phyloP scores from a whole-genome alignment of 805 yeast genomes.

The Wickerhamiella sergipiensis region DNA sequence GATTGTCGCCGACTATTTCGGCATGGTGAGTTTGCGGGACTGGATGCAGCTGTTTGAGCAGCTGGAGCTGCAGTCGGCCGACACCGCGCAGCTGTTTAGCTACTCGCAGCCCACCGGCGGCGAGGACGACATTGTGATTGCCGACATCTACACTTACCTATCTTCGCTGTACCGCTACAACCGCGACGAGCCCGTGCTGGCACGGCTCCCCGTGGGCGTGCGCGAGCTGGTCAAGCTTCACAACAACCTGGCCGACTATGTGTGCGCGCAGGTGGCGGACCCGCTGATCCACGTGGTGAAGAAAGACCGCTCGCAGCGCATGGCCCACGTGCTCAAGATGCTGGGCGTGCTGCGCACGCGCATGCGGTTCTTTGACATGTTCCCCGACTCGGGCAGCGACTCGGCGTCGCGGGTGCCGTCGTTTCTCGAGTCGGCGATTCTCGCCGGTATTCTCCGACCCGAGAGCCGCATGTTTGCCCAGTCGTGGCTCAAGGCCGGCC shows the following conservation, averaged over 20 bases:
- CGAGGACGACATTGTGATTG: constrained; percentile 46
- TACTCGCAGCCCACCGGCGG: constrained; percentile 29
- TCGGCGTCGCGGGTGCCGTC: constrained; percentile 45
- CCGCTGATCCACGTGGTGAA: constrained; percentile 29
- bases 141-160: constrained; percentile 61
- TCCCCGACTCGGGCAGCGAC: constrained; percentile 25
- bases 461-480: constrained; percentile 58
- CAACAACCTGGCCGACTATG: constrained; percentile 46
- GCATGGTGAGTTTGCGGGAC: constrained; percentile 46
- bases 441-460: constrained; percentile 63
- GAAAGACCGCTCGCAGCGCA: constrained; percentile 49
- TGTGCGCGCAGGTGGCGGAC: constrained; percentile 53
- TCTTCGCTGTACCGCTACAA: constrained; percentile 38
- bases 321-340: constrained; percentile 54
- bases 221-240: constrained; percentile 54
- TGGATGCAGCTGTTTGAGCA: constrained; percentile 70
- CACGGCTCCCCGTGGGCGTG: constrained; percentile 55
- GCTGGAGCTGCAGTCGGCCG: constrained; percentile 54
- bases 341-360: constrained; percentile 51
- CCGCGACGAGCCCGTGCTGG: constrained; percentile 30
- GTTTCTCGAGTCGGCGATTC: constrained; percentile 66
- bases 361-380: constrained; percentile 44
- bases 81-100: constrained; percentile 43
- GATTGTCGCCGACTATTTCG: constrained; percentile 43
- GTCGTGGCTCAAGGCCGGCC: constrained; percentile 55